These are phyloP conservation scores for Plantago elongata DNA, from an alignment of 257 asterid genomes.

Conservation along the genomic window DNA sequence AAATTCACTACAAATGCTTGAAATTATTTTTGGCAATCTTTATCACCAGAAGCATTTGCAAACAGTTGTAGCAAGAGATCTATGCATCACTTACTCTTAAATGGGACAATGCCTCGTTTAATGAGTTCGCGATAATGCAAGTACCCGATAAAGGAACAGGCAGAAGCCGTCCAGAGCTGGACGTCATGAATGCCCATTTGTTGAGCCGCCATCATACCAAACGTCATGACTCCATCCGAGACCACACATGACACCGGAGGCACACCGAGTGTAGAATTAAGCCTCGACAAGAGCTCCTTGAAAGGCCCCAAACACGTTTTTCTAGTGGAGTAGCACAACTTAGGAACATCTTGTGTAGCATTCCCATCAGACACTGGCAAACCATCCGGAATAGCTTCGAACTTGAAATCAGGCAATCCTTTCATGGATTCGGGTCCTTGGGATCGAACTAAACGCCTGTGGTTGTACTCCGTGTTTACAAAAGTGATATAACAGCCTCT, in stretches of 20 bases:
- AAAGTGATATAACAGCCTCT: conserved; percentile 58
- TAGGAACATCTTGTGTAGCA: conserved; percentile 40
- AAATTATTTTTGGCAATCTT: too few relatives aligned
- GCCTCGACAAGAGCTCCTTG: conserved; percentile 32
- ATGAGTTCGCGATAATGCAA: conserved; percentile 33
- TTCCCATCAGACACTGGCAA: conserved; percentile 52
- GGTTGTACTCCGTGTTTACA: conserved; percentile 69
- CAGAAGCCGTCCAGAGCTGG: conserved; percentile 56
- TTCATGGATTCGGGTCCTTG: conserved; percentile 42
- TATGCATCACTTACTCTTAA: conserved; percentile 29
- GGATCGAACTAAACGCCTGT: conserved; percentile 48
- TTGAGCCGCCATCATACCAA: conserved; percentile 39
- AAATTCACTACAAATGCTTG: too few relatives aligned
- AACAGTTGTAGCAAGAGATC: too few relatives aligned
- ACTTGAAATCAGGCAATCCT: conserved; percentile 44
- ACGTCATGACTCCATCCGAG: conserved; percentile 45
- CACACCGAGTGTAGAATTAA: conserved; percentile 17
- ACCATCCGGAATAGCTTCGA: conserved; percentile 59
- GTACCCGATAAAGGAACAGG: conserved; percentile 39
- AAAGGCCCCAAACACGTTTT: conserved; percentile 38
- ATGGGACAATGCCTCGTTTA: conserved; percentile 39
- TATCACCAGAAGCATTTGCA: too few relatives aligned
- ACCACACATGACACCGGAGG: conserved; percentile 46
- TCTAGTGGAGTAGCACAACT: conserved; percentile 28
- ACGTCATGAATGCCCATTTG: conserved; percentile 42